A percentile compares a stretch with the other conserved stretches of the same genome.
Conservation (phyloP, 2,329 filamentous ascomycete genomes). For the Canariomyces notabilis region DNA sequence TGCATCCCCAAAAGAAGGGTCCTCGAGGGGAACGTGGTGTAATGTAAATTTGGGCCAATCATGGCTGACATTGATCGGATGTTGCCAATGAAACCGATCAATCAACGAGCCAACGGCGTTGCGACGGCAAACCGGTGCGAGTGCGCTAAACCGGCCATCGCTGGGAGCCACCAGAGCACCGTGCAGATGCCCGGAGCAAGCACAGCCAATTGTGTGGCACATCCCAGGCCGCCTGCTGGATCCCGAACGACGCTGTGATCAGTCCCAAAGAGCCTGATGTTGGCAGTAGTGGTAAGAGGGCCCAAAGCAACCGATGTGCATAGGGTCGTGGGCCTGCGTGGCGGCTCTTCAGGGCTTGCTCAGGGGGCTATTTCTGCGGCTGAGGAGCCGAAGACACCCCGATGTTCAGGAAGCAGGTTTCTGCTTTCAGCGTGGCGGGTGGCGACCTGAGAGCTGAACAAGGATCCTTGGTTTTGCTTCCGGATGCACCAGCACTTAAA, state of each 20-base stretch:
- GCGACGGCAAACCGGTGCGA: slow-evolving; percentile 17
- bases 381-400: not conserved
- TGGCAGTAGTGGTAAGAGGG: not conserved
- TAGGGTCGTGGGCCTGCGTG: not conserved
- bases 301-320: not conserved
- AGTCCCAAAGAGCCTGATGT: not conserved
- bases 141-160: slow-evolving; percentile 17
- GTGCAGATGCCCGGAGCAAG: slow-evolving; percentile 11
- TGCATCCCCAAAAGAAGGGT: slow-evolving; percentile 12
- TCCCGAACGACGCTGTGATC: not conserved
- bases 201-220: slow-evolving; percentile 17
- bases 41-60: slow-evolving; percentile 20
- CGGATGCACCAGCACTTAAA: no score
- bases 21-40: slow-evolving; percentile 14
- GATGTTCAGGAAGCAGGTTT: not conserved
- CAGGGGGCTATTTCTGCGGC: not conserved
- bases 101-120: slow-evolving; percentile 19
- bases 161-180: slow-evolving; percentile 9
- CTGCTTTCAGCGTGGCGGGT: not conserved
- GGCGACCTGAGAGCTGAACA: not conserved
- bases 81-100: slow-evolving; percentile 22
- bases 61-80: slow-evolving; percentile 8
- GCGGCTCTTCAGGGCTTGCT: not conserved
- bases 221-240: slow-evolving; percentile 6
- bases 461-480: no score